Percentiles rank a stretch among this genome's conserved stretches.
Evolutionary conservation across 192 early-diverging fungal genomes (phyloP).

Genomic region (Linnemannia schmuckeri): DNA sequence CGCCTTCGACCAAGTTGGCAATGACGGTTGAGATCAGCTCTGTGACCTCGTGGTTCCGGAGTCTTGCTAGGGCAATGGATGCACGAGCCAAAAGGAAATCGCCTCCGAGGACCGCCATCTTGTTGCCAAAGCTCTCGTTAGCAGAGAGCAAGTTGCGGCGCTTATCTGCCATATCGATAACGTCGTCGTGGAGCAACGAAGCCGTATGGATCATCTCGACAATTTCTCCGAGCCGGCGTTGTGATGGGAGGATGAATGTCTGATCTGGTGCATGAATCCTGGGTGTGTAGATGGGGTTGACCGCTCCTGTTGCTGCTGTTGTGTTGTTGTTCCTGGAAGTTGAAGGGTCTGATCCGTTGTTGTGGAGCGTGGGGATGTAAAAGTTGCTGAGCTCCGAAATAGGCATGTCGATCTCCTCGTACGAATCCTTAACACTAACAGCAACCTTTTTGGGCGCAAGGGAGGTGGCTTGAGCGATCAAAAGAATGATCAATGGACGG

Average conservation of each 20-base stretch:
- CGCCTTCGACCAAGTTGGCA: conserved; percentile 95
- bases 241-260: conserved; percentile 81
- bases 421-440: conserved; percentile 62
- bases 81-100: conserved; percentile 96
- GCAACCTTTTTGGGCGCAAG: conserved; percentile 68
- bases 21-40: conserved; percentile 95
- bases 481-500: conserved; percentile 90
- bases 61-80: conserved; percentile 88
- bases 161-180: conserved; percentile 76
- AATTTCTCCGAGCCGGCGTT: conserved; percentile 95
- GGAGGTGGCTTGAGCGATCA: conserved; percentile 90
- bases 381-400: conserved; percentile 62
- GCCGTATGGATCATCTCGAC: conserved; percentile 99
- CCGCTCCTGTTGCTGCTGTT: background rate
- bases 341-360: conserved; percentile 7
- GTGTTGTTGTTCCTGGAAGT: background rate
- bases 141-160: conserved; percentile 83
- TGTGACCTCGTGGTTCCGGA: conserved; percentile 92
- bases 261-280: conserved; percentile 50
- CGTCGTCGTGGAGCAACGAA: conserved; percentile 94
- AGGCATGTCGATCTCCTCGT: conserved; percentile 71
- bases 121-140: conserved; percentile 94
- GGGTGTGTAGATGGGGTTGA: conserved; percentile 36
- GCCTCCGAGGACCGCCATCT: conserved; percentile 94
- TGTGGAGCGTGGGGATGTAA: conserved; percentile 41